Conservation (phyloP, 2,329 filamentous ascomycete species). For the Myriosclerotinia curreyana region DNA sequence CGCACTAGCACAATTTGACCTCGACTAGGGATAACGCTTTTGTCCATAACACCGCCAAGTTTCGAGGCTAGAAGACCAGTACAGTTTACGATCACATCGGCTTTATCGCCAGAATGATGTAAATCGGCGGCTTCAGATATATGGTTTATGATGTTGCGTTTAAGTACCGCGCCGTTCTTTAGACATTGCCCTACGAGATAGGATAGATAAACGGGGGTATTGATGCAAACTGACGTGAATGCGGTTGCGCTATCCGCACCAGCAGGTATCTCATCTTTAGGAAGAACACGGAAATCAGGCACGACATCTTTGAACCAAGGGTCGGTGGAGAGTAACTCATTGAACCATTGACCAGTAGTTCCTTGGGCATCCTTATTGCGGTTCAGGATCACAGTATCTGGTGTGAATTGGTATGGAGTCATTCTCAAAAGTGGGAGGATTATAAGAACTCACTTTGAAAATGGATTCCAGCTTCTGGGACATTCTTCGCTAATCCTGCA, state of each 20-base stretch:
- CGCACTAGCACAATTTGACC: slow-evolving; percentile 73
- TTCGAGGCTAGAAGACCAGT: slow-evolving; percentile 73
- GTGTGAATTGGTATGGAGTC: slow-evolving; percentile 5
- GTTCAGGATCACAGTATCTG: slow-evolving; percentile 53
- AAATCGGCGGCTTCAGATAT: slow-evolving; percentile 64
- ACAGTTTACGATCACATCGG: slow-evolving; percentile 77
- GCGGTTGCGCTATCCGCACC: slow-evolving; percentile 69
- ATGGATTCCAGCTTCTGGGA: slow-evolving; percentile 77
- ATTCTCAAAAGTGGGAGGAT: background rate
- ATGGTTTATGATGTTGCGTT: slow-evolving; percentile 63
- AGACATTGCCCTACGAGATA: slow-evolving; percentile 82
- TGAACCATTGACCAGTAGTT: slow-evolving; percentile 46
- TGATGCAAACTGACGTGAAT: slow-evolving; percentile 88
- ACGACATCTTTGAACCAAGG: slow-evolving; percentile 74
- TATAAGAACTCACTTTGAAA: slow-evolving; percentile 57
- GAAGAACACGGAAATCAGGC: slow-evolving; percentile 65
- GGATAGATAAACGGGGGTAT: slow-evolving; percentile 81
- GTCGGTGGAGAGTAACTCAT: slow-evolving; percentile 62
- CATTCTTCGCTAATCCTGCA: slow-evolving; percentile 56
- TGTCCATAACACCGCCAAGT: slow-evolving; percentile 79
- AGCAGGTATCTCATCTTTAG: slow-evolving; percentile 54
- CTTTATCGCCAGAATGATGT: slow-evolving; percentile 55
- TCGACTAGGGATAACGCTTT: slow-evolving; percentile 68
- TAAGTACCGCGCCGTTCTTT: slow-evolving; percentile 66
- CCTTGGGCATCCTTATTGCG: slow-evolving; percentile 31